phyloP scores from a whole-genome alignment of 2,329 filamentous ascomycete genomes.

The Capronia epimyces region DNA sequence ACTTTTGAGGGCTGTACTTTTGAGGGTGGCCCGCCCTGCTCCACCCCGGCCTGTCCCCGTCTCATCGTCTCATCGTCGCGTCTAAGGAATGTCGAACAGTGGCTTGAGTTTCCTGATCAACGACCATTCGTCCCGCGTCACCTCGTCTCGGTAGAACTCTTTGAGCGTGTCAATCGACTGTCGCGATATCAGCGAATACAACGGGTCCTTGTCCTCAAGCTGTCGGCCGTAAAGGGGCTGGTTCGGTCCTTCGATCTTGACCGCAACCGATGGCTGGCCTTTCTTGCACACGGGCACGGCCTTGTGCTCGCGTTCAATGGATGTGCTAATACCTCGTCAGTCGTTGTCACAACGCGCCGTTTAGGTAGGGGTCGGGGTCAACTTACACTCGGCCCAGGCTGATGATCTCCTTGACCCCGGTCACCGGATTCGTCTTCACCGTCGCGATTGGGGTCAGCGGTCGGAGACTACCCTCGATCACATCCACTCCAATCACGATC shows the following conservation, averaged over 20 bases:
- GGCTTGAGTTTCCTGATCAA: constrained; percentile 94
- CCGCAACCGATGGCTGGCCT: constrained; percentile 90
- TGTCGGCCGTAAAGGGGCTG: constrained; percentile 94
- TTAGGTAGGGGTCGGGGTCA: background rate
- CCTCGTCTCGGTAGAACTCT: constrained; percentile 85
- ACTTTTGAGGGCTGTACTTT: background rate
- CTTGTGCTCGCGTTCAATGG: constrained; percentile 97
- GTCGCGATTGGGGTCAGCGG: constrained; percentile 86
- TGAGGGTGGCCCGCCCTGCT: no score
- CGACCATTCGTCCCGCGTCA: constrained; percentile 87
- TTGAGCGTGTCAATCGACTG: constrained; percentile 91
- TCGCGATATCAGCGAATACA: constrained; percentile 85
- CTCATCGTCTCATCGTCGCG: background rate
- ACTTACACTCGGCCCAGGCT: constrained; percentile 87
- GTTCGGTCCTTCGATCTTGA: constrained; percentile 93
- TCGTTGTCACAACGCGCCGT: constrained; percentile 6
- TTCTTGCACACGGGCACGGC: constrained; percentile 87
- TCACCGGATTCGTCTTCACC: constrained; percentile 73
- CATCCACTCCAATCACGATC: constrained; percentile 92
- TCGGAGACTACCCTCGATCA: constrained; percentile 79
- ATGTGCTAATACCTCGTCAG: constrained; percentile 57
- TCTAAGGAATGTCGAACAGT: constrained; percentile 74
- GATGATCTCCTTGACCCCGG: constrained; percentile 77
- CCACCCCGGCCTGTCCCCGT: background rate
- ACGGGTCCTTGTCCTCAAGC: constrained; percentile 79